These are phyloP conservation scores for Tetratostichococcus sp. DNA, from an alignment of 139 green algal species.

Conservation along the genomic window DNA sequence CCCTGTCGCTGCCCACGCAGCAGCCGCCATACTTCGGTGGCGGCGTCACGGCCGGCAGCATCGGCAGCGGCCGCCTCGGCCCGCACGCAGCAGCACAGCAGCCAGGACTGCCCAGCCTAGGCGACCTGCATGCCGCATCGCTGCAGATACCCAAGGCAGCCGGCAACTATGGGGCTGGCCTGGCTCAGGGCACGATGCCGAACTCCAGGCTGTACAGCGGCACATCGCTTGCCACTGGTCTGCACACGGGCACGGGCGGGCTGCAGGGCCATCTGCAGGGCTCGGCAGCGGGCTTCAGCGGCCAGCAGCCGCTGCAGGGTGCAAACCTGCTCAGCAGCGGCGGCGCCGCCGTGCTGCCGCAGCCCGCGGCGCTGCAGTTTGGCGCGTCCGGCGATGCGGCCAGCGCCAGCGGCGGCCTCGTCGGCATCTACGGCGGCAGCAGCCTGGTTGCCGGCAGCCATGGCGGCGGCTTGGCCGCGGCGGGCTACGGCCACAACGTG, in stretches of 20 bases:
- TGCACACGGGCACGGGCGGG: background rate
- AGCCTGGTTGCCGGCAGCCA: too few relatives aligned
- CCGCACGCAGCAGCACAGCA: background rate
- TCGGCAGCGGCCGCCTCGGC: too few relatives aligned
- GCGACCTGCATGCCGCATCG: background rate
- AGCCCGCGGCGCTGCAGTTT: too few relatives aligned
- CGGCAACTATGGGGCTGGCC: background rate
- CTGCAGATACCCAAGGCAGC: constrained; percentile 1
- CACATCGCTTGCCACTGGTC: background rate
- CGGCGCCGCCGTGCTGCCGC: too few relatives aligned
- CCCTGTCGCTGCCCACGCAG: background rate
- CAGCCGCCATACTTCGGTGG: background rate
- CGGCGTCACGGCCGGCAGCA: background rate
- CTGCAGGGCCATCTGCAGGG: background rate
- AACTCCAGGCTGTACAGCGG: background rate
- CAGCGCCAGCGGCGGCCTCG: too few relatives aligned
- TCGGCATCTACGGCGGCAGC: too few relatives aligned
- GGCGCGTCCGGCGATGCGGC: too few relatives aligned
- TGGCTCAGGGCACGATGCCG: background rate
- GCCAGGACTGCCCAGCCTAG: background rate
- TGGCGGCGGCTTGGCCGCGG: background rate
- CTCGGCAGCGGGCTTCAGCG: too few relatives aligned
- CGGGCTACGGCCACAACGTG: background rate
- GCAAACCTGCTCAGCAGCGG: too few relatives aligned
- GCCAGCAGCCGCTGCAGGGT: too few relatives aligned